Evolutionary conservation across 2,329 filamentous ascomycete species (phyloP), one percentile per base, ranked within the genome.

Genomic region (Claviceps spartinae): DNA sequence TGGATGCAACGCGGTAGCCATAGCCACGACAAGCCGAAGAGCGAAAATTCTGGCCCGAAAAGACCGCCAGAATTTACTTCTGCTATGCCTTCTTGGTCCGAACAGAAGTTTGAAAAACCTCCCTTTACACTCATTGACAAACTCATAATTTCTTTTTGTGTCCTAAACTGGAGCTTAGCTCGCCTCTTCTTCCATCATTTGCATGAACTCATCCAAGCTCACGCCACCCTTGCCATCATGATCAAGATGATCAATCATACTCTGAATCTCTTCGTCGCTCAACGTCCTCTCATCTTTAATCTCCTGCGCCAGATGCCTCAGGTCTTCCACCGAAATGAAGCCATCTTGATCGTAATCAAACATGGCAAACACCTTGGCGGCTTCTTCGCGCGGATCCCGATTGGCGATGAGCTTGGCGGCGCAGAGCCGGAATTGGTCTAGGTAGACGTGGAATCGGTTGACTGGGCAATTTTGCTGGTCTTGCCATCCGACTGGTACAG

Each of bases 181-280:
- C 63, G 67, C 67, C 60, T 71, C 68, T 54, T 70, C 68, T 54
- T 70, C 68, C 73, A 78, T 77, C 69, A 83, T 79, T 61, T 80
- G 78, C 50, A 82, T 77, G 63, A 86, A 86, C 65, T 86, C 82
- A 53, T 85, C 82, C 58, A 79, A 73, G 57, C 79, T 81, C 7
- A 86, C 82, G 52, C 79, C 89, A 11, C 90, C 90, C 60, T 95
- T 94, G 1, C 88, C 91, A 63, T 95, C 87, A 57, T 96, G 77
- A 71, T 98, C 93, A 72, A 97, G 94, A 69, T 97, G 91, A 63
- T 96, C 89, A 71, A 98, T 93, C 93, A 98, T 98, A 57, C 89
- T 89, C 60, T 81, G 77, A 55, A 98, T 75, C 67, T 98, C 93
- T 62, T 94, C 86, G 63, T 98, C 91, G 60, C 93, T 88, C 59